A percentile compares a stretch with the other conserved stretches of the same genome.
phyloP scores from a whole-genome alignment of 1,284 basidiomycete genomes.

The Amylostereum areolatum region DNA sequence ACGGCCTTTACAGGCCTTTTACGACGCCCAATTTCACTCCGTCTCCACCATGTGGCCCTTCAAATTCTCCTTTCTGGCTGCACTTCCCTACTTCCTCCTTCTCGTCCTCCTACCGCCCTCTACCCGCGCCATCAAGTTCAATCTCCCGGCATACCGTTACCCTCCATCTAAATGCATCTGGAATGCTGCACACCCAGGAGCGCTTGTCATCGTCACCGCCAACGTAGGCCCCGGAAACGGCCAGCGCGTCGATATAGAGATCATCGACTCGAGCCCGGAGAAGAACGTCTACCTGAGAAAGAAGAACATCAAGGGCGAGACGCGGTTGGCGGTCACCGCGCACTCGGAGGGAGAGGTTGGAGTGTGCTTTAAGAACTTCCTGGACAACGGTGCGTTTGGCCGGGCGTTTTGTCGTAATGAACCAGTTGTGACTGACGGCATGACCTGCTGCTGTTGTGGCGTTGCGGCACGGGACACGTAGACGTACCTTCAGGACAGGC shows the following conservation, averaged over 20 bases:
- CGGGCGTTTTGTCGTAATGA: not conserved
- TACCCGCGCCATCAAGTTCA: constrained; percentile 76
- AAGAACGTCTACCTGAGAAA: constrained; percentile 92
- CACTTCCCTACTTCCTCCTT: constrained; percentile 28
- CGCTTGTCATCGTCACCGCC: constrained; percentile 91
- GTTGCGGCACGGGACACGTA: constrained; percentile 13
- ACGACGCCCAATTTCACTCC: too few relatives aligned
- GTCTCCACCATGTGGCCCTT: too few relatives aligned
- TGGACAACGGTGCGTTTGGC: constrained; percentile 60
- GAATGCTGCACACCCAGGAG: constrained; percentile 84
- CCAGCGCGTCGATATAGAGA: constrained; percentile 89
- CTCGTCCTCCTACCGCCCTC: constrained; percentile 21
- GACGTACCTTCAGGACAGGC: constrained; percentile 41
- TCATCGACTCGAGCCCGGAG: constrained; percentile 84
- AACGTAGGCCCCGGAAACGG: constrained; percentile 71
- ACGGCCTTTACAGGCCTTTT: too few relatives aligned
- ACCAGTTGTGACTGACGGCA: not conserved
- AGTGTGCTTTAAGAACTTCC: constrained; percentile 85
- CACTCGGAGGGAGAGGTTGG: constrained; percentile 93
- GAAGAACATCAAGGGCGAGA: constrained; percentile 84
- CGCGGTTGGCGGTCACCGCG: constrained; percentile 89
- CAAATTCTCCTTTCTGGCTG: too few relatives aligned
- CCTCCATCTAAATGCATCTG: constrained; percentile 84
- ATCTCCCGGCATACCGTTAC: constrained; percentile 60
- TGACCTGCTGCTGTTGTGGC: not conserved